Percentiles rank a stretch among this genome's conserved stretches.
Evolutionary conservation across 177 flowering plant genomes (phyloP).

Genomic region (Vitis hybrid): DNA sequence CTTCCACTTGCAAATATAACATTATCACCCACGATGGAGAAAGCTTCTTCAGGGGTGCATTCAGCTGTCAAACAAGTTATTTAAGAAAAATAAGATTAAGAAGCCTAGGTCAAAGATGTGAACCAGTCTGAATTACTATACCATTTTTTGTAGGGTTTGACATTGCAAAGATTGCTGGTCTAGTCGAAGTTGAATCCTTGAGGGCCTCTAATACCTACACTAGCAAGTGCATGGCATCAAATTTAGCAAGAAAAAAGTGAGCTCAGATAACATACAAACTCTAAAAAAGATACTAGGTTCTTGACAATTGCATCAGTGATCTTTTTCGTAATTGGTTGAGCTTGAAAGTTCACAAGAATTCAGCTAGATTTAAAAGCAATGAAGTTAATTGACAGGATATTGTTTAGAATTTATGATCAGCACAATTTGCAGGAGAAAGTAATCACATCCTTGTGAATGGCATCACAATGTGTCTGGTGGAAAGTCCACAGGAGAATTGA

Average conservation of each 20-base stretch:
- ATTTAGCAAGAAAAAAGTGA: neutral
- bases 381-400: neutral
- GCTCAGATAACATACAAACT: neutral
- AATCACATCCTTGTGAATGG: too few relatives aligned
- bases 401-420: neutral
- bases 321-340: neutral
- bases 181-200: conserved; percentile 87
- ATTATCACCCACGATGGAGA: conserved; percentile 81
- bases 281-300: neutral
- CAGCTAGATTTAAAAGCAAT: neutral
- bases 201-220: conserved; percentile 89
- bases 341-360: neutral
- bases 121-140: conserved; percentile 19
- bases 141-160: conserved; percentile 94
- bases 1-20: conserved; percentile 96
- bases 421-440: neutral
- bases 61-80: conserved; percentile 57
- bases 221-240: conserved; percentile 6
- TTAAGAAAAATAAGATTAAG: neutral
- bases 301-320: neutral
- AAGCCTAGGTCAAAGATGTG: neutral
- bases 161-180: conserved; percentile 94
- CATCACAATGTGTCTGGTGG: too few relatives aligned
- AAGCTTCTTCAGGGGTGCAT: conserved; percentile 97
- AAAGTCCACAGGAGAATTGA: too few relatives aligned